A percentile compares a stretch with the other conserved stretches of the same genome.
Conservation (phyloP, 495 filamentous ascomycete species). For the Parmelia sp. region DNA sequence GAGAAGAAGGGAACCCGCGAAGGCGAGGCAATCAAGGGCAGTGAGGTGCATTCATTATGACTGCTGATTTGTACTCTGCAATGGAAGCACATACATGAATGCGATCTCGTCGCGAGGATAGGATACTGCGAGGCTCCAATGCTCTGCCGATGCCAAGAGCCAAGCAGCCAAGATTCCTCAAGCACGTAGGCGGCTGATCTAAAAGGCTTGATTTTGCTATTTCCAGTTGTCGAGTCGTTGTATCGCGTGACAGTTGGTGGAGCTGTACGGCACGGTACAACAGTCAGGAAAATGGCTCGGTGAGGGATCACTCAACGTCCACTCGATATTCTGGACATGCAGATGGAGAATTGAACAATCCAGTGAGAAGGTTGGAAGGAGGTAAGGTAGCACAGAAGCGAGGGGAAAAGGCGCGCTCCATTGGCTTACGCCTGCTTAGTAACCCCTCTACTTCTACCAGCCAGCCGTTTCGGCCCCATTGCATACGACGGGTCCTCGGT, state of each 20-base stretch:
- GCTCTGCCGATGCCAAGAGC: slow-evolving; percentile 9
- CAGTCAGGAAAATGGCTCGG: not conserved
- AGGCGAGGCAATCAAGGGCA: slow-evolving; percentile 5
- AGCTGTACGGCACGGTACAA: not conserved
- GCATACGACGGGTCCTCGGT: not conserved
- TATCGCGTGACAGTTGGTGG: not conserved
- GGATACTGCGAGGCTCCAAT: not conserved
- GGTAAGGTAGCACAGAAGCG: not conserved
- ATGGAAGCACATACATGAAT: not conserved
- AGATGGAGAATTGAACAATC: not conserved
- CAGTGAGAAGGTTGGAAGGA: not conserved
- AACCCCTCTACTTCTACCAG: not conserved
- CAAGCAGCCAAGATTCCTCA: slow-evolving; percentile 10
- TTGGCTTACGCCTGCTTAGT: slow-evolving; percentile 3
- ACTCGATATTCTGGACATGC: not conserved
- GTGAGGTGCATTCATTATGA: not conserved
- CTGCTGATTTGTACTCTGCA: not conserved
- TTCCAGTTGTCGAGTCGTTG: not conserved
- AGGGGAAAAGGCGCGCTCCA: not conserved
- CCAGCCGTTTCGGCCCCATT: slow-evolving; percentile 1
- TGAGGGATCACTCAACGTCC: not conserved
- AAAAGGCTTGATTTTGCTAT: slow-evolving; percentile 19
- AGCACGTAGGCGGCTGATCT: slow-evolving; percentile 12
- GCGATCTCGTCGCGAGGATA: not conserved
- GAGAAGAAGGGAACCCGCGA: not conserved